Evolutionary conservation across 345 rosid genomes (phyloP).

Genomic region (Boechera divaricarpa): DNA sequence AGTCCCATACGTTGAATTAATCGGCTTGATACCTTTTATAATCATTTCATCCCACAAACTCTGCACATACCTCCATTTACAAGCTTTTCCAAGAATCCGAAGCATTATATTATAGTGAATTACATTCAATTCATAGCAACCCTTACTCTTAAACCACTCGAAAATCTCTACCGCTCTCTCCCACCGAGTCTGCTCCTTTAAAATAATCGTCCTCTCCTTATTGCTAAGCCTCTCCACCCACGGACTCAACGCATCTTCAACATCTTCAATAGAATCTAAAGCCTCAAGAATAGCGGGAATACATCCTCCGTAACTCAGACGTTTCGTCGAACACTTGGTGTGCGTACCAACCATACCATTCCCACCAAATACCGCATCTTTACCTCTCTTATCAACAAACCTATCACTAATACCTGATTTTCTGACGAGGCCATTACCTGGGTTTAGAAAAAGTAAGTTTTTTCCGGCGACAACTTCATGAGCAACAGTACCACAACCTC

Average conservation of each 20-base stretch:
- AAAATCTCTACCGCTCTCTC: conserved; percentile 88
- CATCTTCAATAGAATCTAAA: conserved; percentile 57
- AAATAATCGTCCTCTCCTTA: conserved; percentile 82
- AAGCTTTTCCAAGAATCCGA: conserved; percentile 71
- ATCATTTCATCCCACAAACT: conserved; percentile 75
- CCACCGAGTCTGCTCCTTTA: conserved; percentile 87
- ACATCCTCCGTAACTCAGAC: conserved; percentile 66
- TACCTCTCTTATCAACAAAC: conserved; percentile 35
- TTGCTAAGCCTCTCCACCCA: conserved; percentile 77
- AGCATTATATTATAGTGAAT: conserved; percentile 89
- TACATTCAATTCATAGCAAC: conserved; percentile 75
- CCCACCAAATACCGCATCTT: neutral
- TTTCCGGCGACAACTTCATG: conserved; percentile 44
- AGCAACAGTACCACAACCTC: conserved; percentile 36
- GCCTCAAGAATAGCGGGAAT: conserved; percentile 76
- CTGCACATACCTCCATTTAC: conserved; percentile 65
- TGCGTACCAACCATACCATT: conserved; percentile 47
- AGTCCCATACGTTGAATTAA: conserved; percentile 87
- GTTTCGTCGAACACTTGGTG: conserved; percentile 83
- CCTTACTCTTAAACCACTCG: conserved; percentile 77
- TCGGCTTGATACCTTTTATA: conserved; percentile 53
- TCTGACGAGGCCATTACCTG: conserved; percentile 40
- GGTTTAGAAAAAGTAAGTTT: conserved; percentile 44
- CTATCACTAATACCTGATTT: conserved; percentile 28
- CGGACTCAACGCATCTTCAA: conserved; percentile 76